Evolutionary conservation across 371 early-diverging fungal species (phyloP).

Genomic region (Basidiobolus meristosporus): DNA sequence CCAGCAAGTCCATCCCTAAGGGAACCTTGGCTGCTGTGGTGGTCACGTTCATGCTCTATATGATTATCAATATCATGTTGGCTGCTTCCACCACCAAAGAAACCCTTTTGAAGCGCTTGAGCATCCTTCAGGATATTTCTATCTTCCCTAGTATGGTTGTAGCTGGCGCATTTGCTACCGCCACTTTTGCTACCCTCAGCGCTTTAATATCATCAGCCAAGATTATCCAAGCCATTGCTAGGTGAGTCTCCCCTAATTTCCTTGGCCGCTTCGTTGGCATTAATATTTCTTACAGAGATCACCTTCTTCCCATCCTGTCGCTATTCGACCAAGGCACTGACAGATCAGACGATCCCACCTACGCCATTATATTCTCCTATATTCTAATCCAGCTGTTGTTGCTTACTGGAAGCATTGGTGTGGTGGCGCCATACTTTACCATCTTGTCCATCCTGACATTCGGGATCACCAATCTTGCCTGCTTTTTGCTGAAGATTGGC

Average conservation of each 20-base stretch:
- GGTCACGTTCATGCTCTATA: slow-evolving; percentile 24
- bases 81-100: slow-evolving; percentile 24
- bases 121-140: slow-evolving; percentile 24
- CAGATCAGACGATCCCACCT: slow-evolving; percentile 12
- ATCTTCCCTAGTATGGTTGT: slow-evolving; percentile 17
- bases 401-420: slow-evolving; percentile 28
- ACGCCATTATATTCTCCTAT: slow-evolving; percentile 23
- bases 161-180: slow-evolving; percentile 27
- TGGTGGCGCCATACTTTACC: slow-evolving; percentile 33
- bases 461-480: slow-evolving; percentile 33
- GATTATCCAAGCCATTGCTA: slow-evolving; percentile 35
- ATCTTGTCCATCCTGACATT: slow-evolving; percentile 31
- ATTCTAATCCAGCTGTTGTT: slow-evolving; percentile 23
- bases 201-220: slow-evolving; percentile 30
- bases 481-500: slow-evolving; percentile 29
- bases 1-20: slow-evolving; percentile 34
- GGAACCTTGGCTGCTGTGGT: slow-evolving; percentile 34
- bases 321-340: slow-evolving; percentile 12
- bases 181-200: slow-evolving; percentile 28
- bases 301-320: slow-evolving; percentile 12
- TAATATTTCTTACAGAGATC: slow-evolving; percentile 7
- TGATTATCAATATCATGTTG: slow-evolving; percentile 19
- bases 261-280: too few species aligned
- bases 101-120: slow-evolving; percentile 26
- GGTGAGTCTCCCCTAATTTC: too few species aligned